A percentile compares a stretch with the other conserved stretches of the same genome.
Conservation (phyloP, 768 basidiomycete species). For the Lactarius vividus region DNA sequence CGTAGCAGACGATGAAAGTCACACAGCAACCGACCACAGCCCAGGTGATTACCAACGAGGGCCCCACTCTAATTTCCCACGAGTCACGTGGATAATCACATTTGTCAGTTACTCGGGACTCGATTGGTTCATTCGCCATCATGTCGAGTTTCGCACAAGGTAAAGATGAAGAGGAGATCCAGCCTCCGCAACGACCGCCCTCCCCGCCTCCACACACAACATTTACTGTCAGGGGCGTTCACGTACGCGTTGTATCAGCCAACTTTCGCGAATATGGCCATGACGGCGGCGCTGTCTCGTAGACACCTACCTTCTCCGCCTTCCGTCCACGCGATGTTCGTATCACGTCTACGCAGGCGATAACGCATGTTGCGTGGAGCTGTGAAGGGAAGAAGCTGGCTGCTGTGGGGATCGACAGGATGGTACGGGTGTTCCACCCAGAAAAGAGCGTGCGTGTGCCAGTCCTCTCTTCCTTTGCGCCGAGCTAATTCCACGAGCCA, state of each 20-base stretch:
- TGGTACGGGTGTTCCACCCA: conserved; percentile 72
- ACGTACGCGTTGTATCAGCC: conserved; percentile 49
- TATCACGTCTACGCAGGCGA: conserved; percentile 57
- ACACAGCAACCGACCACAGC: background rate
- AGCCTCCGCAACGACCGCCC: conserved; percentile 17
- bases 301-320: conserved; percentile 78
- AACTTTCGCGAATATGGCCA: conserved; percentile 8
- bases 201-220: conserved; percentile 24
- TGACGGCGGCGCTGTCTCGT: conserved; percentile 15
- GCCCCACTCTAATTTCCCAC: background rate
- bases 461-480: background rate
- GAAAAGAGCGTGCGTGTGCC: conserved; percentile 64
- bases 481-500: conserved; percentile 31
- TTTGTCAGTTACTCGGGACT: too few species aligned
- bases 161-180: conserved; percentile 17
- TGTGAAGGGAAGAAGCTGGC: conserved; percentile 81
- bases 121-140: background rate
- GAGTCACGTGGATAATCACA: background rate
- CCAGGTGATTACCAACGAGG: background rate
- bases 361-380: conserved; percentile 80
- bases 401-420: conserved; percentile 79
- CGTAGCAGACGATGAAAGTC: background rate
- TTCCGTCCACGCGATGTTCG: conserved; percentile 76
- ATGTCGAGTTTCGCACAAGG: conserved; percentile 17
- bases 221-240: conserved; percentile 57